Evolutionary conservation across 2,329 filamentous ascomycete genomes (phyloP).

Genomic region (Myriangium duriaei): DNA sequence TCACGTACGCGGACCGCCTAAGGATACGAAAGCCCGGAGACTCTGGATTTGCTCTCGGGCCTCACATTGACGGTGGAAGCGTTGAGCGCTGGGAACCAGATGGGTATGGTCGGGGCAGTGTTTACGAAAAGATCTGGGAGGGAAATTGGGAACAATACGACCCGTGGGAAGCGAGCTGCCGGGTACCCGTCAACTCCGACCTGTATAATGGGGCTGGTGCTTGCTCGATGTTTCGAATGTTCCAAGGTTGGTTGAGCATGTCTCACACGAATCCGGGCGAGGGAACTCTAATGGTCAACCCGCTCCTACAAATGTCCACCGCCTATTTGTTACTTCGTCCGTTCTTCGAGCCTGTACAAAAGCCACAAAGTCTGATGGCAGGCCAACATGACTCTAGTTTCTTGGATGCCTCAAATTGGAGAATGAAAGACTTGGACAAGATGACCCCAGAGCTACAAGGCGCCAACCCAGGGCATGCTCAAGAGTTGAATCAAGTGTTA

Average conservation of each 20-base stretch:
- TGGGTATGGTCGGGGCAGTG: conserved; percentile 48
- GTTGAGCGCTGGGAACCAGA: conserved; percentile 43
- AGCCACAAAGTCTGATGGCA: neutral
- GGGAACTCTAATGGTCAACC: conserved; percentile 73
- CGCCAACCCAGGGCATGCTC: conserved; percentile 53
- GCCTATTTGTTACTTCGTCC: conserved; percentile 73
- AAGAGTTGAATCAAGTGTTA: conserved; percentile 51
- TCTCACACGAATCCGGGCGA: conserved; percentile 58
- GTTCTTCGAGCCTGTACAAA: conserved; percentile 53
- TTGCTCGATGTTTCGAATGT: conserved; percentile 76
- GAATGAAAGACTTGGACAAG: conserved; percentile 39
- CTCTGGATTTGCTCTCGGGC: conserved; percentile 40
- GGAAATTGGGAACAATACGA: conserved; percentile 75
- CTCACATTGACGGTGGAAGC: conserved; percentile 42
- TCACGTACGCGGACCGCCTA: conserved; percentile 37
- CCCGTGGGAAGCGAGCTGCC: conserved; percentile 62
- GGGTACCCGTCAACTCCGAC: conserved; percentile 57
- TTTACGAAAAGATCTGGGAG: conserved; percentile 61
- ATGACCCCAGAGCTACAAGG: conserved; percentile 57
- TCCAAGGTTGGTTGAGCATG: conserved; percentile 81
- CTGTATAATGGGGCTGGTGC: conserved; percentile 70
- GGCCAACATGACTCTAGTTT: conserved; percentile 19
- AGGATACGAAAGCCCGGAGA: conserved; percentile 44
- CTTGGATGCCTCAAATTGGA: conserved; percentile 48
- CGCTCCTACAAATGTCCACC: conserved; percentile 60